Percentiles rank a stretch among this genome's conserved stretches.
phyloP scores from a whole-genome alignment of 2,329 filamentous ascomycete genomes.

The Ceratocystis lukuohia region DNA sequence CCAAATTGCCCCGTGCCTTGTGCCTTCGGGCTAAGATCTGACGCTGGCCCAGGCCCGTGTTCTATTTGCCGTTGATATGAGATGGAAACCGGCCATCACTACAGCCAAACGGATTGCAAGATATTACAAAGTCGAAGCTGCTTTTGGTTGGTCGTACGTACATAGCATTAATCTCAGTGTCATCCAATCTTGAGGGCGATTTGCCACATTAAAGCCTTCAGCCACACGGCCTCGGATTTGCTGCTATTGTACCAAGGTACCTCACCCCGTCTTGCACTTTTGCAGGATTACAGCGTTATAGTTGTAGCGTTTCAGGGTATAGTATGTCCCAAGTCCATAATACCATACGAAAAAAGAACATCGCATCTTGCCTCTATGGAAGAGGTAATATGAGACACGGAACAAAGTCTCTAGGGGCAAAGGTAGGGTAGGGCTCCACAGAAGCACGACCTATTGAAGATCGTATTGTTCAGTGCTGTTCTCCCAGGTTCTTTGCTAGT shows the following conservation, averaged over 20 bases:
- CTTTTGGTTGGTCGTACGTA: background rate
- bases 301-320: too few relatives aligned
- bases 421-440: background rate
- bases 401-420: background rate
- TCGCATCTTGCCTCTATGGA: too few relatives aligned
- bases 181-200: background rate
- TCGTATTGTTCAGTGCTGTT: conserved; percentile 1
- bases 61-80: conserved; percentile 8
- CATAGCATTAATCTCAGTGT: background rate
- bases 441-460: background rate
- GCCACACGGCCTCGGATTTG: background rate
- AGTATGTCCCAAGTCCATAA: background rate
- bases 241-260: background rate
- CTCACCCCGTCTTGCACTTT: background rate
- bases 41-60: background rate
- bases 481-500: background rate
- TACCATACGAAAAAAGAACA: background rate
- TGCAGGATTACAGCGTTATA: background rate
- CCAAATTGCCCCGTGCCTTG: background rate
- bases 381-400: background rate
- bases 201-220: background rate
- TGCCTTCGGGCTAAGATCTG: background rate
- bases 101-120: background rate
- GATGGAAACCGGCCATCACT: background rate
- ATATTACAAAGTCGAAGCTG: too few relatives aligned